Conservation (phyloP, 805 yeast species). For the Hanseniaspora thailandica region DNA sequence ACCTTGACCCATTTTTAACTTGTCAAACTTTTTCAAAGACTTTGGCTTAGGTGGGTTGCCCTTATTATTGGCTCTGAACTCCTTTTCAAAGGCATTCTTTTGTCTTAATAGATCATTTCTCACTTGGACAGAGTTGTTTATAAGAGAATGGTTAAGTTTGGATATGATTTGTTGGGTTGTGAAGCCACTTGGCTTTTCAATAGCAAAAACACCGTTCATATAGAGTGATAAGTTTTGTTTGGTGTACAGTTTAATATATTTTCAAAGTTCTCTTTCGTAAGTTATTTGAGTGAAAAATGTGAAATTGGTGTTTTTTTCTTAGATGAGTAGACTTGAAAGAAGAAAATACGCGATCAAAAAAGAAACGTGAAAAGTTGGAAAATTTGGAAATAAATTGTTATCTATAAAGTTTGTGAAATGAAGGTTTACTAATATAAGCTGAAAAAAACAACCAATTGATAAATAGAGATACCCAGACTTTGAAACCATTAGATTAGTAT, state of each 20-base stretch:
- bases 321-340: not conserved
- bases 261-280: too few species aligned
- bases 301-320: too few species aligned
- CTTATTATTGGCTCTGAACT: conserved; percentile 31
- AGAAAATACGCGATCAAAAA: not conserved
- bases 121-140: conserved; percentile 43
- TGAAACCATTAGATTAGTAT: too few species aligned
- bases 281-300: too few species aligned
- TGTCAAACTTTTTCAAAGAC: conserved; percentile 34
- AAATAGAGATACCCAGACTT: too few species aligned
- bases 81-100: conserved; percentile 31
- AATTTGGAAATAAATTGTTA: not conserved
- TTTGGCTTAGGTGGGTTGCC: conserved; percentile 41
- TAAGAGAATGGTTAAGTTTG: conserved; percentile 51
- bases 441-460: too few species aligned
- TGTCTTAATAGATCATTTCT: conserved; percentile 40
- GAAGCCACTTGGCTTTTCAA: conserved; percentile 77
- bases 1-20: conserved; percentile 92
- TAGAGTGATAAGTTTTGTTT: not conserved
- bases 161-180: conserved; percentile 66
- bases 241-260: too few species aligned
- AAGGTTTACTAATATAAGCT: not conserved
- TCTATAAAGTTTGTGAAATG: not conserved
- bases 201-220: conserved; percentile 90
- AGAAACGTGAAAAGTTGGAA: not conserved